Percentiles rank a stretch among this genome's conserved stretches.
phyloP scores from a whole-genome alignment of 2,329 filamentous ascomycete species.

The Fragosphaeria purpurea region DNA sequence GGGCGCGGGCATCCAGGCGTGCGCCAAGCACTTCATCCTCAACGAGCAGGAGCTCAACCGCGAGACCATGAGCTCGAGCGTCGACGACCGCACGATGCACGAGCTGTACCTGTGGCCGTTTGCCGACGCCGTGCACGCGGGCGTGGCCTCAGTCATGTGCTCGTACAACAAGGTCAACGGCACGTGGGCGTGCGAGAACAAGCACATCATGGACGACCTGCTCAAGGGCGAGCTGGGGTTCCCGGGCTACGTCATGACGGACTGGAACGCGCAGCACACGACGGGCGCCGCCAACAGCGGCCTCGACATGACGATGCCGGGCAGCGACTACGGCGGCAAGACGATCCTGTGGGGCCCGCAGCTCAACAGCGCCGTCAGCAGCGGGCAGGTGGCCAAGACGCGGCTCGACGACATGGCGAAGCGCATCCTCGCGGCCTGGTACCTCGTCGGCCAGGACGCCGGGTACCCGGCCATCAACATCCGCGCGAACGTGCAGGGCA shows the following conservation, averaged over 20 bases:
- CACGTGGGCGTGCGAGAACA: constrained; percentile 58
- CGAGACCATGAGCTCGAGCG: constrained; percentile 43
- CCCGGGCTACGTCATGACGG: constrained; percentile 45
- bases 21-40: constrained; percentile 51
- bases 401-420: constrained; percentile 58
- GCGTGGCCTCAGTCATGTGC: constrained; percentile 60
- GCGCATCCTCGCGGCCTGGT: constrained; percentile 55
- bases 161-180: constrained; percentile 64
- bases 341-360: constrained; percentile 46
- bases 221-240: constrained; percentile 69
- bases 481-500: constrained; percentile 44
- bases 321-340: constrained; percentile 45
- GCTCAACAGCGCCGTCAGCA: constrained; percentile 43
- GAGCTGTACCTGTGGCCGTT: constrained; percentile 62
- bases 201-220: constrained; percentile 47
- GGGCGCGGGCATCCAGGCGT: constrained; percentile 38
- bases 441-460: constrained; percentile 42
- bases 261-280: constrained; percentile 70
- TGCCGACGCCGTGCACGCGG: constrained; percentile 55
- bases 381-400: constrained; percentile 45
- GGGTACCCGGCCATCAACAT: constrained; percentile 43
- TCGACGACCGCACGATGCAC: constrained; percentile 57
- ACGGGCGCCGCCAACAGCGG: constrained; percentile 58
- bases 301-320: constrained; percentile 76
- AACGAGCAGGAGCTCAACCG: constrained; percentile 60